Base-by-base conservation (phyloP, 768 basidiomycete genomes). In the Myochromella boudieri region DNA sequence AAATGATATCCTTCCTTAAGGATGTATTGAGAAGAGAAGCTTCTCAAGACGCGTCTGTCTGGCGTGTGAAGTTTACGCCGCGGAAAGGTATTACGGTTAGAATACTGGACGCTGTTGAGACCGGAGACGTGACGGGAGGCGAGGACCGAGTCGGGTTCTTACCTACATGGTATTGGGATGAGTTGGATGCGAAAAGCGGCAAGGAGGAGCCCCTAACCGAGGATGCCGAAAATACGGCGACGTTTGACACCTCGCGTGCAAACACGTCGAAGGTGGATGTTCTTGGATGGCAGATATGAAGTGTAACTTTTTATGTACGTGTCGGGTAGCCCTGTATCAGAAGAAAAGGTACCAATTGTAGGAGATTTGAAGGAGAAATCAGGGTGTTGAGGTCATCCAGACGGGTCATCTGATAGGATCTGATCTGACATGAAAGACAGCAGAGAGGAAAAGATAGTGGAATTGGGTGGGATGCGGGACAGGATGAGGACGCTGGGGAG, bases 81-180 rank as follows among this genome's bases (percentile, higher is more conserved):
- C 67, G 72, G 27, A 61, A 61, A 31, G 89, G 88, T 2, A 68
- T 84, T n/a, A 69, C 61, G n/a, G 59, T 83, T 33, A 56, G 57
- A 36, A 57, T 65, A 37, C 69, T 93, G 27, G 77, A 77, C 48
- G 61, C 66, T 3, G 62, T 57, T 37, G 81, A 70, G 8, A 66
- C 81, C 24, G 69, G 66, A 36, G 87, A 87, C 14, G 85, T 89
- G 1, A 68, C 67, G 48, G 77, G 69, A 18, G 81, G 79, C 4
- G 87, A 90, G 63, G 85, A 87, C 42, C 69, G 90, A 39, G 75
- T 88, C 17, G 90, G 91, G n/a, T 87, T 92, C 55, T 58, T 92
- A 31, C 90, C 90, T 8, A 70, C 64, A 51, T 86, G 84, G 84
- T 91, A 84, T 63, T 86, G 75, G 75, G 62, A 72, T 14, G 70